These are phyloP conservation scores for Trichocladium antarcticum DNA, from an alignment of 495 filamentous ascomycete genomes.

Conservation along the genomic window DNA sequence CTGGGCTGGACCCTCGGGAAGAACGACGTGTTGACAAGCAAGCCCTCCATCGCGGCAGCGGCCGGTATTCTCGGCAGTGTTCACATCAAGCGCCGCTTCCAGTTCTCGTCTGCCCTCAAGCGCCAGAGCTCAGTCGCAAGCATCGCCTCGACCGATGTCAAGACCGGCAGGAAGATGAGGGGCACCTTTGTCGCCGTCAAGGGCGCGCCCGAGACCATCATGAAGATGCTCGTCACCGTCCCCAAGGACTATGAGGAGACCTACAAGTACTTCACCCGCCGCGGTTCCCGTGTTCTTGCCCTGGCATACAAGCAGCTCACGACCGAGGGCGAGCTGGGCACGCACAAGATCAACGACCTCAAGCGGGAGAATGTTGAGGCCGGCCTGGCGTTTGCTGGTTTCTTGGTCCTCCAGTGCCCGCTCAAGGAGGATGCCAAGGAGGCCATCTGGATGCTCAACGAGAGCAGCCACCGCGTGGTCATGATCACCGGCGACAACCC, in stretches of 20 bases:
- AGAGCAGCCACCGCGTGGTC: conserved; percentile 94
- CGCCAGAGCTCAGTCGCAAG: conserved; percentile 89
- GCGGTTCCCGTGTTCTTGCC: conserved; percentile 84
- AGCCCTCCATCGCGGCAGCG: conserved; percentile 34
- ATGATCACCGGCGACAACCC: conserved; percentile 99
- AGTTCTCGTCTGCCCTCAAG: conserved; percentile 95
- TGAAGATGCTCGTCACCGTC: conserved; percentile 73
- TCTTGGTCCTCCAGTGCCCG: conserved; percentile 89
- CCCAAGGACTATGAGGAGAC: conserved; percentile 94
- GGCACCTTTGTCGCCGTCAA: conserved; percentile 91
- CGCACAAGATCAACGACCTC: conserved; percentile 78
- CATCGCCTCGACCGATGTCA: conserved; percentile 53
- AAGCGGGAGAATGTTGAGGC: conserved; percentile 87
- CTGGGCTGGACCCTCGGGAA: conserved; percentile 85
- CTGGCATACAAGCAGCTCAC: conserved; percentile 89
- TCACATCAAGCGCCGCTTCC: conserved; percentile 91
- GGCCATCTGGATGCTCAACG: conserved; percentile 91
- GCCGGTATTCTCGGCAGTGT: conserved; percentile 47
- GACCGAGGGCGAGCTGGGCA: conserved; percentile 64
- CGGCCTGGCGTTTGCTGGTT: conserved; percentile 79
- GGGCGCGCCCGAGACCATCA: conserved; percentile 92
- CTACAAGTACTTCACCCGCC: conserved; percentile 93
- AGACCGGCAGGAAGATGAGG: conserved; percentile 58
- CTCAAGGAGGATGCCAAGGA: conserved; percentile 94
- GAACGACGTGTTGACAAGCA: conserved; percentile 67